These are phyloP conservation scores for Colletotrichum phormii DNA, from an alignment of 2,329 filamentous ascomycete genomes.

Conservation along the genomic window DNA sequence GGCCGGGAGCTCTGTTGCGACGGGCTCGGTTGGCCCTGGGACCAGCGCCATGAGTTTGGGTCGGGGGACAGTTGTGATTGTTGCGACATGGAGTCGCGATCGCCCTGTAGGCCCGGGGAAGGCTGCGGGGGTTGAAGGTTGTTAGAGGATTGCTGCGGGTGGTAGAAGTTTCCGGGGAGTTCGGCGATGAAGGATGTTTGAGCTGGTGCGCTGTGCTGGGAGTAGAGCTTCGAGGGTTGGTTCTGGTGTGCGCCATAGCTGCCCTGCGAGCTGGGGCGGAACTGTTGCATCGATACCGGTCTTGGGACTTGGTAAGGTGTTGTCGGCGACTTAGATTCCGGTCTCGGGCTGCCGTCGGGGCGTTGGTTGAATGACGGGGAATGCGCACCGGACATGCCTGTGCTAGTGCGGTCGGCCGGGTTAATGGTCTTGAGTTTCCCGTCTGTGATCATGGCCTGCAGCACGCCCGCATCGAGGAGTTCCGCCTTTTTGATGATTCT, in stretches of 20 bases:
- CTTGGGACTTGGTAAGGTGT: constrained; percentile 56
- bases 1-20: constrained; percentile 48
- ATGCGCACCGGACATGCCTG: constrained; percentile 17
- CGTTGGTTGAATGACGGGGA: constrained; percentile 29
- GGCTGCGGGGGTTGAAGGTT: constrained; percentile 42
- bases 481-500: constrained; percentile 79
- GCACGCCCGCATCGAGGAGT: constrained; percentile 72
- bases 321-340: constrained; percentile 43
- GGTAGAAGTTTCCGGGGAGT: constrained; percentile 62
- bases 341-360: constrained; percentile 31
- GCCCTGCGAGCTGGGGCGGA: constrained; percentile 41
- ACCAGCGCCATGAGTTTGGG: constrained; percentile 55
- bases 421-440: constrained; percentile 71
- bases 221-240: constrained; percentile 33
- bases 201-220: constrained; percentile 39
- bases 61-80: constrained; percentile 41
- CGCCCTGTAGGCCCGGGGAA: constrained; percentile 33
- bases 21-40: constrained; percentile 47
- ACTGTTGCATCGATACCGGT: constrained; percentile 44
- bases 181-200: constrained; percentile 47
- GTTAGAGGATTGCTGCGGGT: constrained; percentile 49
- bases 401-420: constrained; percentile 60
- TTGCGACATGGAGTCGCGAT: constrained; percentile 41
- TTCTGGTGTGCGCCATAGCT: constrained; percentile 33
- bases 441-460: constrained; percentile 76